Conservation (phyloP, 305 asterid genomes). For the Fraxinus xanthoxyloides region DNA sequence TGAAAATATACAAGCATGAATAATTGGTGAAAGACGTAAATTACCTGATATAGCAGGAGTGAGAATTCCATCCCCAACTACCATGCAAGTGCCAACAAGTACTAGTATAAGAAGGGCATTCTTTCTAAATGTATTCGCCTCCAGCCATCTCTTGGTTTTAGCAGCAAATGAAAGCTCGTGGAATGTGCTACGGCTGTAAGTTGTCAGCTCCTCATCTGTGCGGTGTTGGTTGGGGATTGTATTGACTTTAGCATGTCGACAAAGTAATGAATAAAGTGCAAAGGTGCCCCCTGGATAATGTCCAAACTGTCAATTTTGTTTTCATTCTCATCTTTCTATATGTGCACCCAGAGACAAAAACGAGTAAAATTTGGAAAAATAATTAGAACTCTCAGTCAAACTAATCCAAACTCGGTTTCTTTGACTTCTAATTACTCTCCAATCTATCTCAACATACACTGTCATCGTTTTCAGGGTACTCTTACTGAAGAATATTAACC, state of each 20-base stretch:
- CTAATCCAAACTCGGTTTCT: neutral
- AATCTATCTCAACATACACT: neutral
- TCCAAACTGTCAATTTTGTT: neutral
- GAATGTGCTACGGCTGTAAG: conserved; percentile 86
- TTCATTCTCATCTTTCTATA: neutral
- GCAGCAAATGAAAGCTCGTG: conserved; percentile 92
- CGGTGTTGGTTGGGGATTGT: conserved; percentile 95
- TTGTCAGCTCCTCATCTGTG: conserved; percentile 97
- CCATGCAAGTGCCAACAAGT: conserved; percentile 90
- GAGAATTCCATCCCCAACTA: conserved; percentile 97
- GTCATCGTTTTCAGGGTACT: neutral
- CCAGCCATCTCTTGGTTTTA: conserved; percentile 90
- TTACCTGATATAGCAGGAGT: conserved; percentile 98
- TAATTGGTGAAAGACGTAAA: neutral
- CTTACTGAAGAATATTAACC: neutral
- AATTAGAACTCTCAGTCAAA: neutral
- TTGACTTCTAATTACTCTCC: neutral
- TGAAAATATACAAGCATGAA: neutral
- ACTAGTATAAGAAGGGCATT: conserved; percentile 77
- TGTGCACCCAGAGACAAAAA: neutral
- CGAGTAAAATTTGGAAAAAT: neutral
- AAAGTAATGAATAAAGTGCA: conserved; percentile 92
- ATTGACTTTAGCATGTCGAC: conserved; percentile 90
- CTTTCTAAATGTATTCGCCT: conserved; percentile 60
- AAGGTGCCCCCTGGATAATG: conserved; percentile 77